Base-by-base conservation (phyloP, 345 rosid genomes). In the Fremontodendron californicum region DNA sequence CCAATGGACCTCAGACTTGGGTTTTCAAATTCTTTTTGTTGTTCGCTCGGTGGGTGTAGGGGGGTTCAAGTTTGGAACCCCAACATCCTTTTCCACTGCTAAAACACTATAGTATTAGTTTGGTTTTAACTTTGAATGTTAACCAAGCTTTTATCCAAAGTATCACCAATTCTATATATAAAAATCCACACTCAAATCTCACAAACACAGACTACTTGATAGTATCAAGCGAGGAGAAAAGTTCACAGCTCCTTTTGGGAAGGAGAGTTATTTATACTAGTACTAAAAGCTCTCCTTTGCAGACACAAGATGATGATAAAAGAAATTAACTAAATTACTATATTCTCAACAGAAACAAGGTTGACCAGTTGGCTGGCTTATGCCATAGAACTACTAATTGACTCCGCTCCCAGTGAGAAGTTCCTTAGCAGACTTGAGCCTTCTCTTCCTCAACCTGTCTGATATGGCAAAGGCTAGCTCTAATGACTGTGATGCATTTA, bases 401-500 rank as follows among this genome's bases (percentile, higher is more conserved):
- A 74, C 46, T 45, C 9, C 21, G 46, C 16, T n/a, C 23, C 9
- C 62, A 1, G 2, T 19, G 23, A 46, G 12, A 33, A 75, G 9
- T n/a, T 75, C 35, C 8, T 63, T 29, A n/a, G 49, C 48, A 75
- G 62, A 48, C 48, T 37, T 64, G 15, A 76, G 29, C 61, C 73
- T 48, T 64, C 58, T 76, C 63, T 23, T 76, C 78, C 78, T 76
- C 72, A 76, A 64, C 39, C 78, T 65, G 25, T 64, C 64, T 49
- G 73, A 67, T 58, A 76, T 76, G 61, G 60, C 62, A 64, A 76
- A 65, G 18, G 73, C 78, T 67, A 76, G 78, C 78, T 76, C 78
- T 13, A 76, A 54, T 23, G 73, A 76, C 63, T 76, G 73, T 3
- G 78, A 65, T 48, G 73, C 78, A 64, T 75, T 75, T 39, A 75